These are phyloP conservation scores for Haberlea rhodopensis DNA, from an alignment of 257 asterid genomes.

Conservation along the genomic window DNA sequence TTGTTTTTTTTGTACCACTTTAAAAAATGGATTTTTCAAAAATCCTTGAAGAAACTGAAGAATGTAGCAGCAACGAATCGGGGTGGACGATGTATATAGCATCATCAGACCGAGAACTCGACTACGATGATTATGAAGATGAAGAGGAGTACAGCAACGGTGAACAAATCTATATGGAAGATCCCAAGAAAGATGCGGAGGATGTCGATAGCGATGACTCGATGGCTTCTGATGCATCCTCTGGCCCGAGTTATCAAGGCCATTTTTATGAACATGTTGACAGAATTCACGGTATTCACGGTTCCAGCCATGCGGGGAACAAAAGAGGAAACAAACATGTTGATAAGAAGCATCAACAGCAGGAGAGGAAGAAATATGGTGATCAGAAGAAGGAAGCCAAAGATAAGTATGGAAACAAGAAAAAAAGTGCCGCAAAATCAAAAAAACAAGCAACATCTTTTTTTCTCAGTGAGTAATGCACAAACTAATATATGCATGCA, in stretches of 20 bases:
- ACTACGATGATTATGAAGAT: conserved; percentile 27
- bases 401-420: conserved; percentile 48
- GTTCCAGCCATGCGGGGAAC: conserved; percentile 33
- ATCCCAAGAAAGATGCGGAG: conserved; percentile 20
- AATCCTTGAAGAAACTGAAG: conserved; percentile 47
- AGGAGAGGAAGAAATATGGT: conserved; percentile 41
- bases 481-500: conserved; percentile 20
- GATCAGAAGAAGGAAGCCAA: conserved; percentile 41
- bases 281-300: conserved; percentile 24
- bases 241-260: conserved; percentile 69
- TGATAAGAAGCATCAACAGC: conserved; percentile 40
- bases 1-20: conserved; percentile 8
- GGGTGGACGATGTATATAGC: conserved; percentile 90
- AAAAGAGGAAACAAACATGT: conserved; percentile 33
- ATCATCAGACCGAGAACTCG: conserved; percentile 42
- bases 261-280: conserved; percentile 12
- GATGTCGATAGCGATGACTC: conserved; percentile 72
- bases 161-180: conserved; percentile 25
- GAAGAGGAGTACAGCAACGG: conserved; percentile 26
- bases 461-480: conserved; percentile 15
- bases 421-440: conserved; percentile 43
- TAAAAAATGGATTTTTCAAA: conserved; percentile 63
- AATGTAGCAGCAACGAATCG: conserved; percentile 88
- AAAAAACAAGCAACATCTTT: conserved; percentile 28
- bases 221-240: conserved; percentile 97